Evolutionary conservation across 2,329 filamentous ascomycete genomes (phyloP).

Genomic region (Pyricularia sp.): DNA sequence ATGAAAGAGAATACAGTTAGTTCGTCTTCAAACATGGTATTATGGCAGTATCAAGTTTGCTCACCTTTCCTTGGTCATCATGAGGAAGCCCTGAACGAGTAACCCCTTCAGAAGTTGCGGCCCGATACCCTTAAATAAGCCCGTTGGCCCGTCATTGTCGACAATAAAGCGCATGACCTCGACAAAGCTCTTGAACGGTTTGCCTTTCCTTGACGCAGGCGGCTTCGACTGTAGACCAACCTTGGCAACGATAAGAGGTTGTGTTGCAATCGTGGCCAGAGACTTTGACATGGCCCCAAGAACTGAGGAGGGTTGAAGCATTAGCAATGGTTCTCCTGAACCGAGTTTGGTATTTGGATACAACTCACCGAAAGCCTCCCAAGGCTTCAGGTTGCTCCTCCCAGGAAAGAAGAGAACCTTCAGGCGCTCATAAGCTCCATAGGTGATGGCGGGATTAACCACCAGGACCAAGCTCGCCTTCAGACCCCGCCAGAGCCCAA

Average conservation of each 20-base stretch:
- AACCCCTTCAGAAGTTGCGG: conserved; percentile 90
- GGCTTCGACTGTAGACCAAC: conserved; percentile 91
- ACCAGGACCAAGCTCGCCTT: conserved; percentile 94
- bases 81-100: conserved; percentile 85
- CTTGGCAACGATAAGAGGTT: conserved; percentile 94
- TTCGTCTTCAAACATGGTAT: not conserved
- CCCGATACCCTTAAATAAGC: conserved; percentile 93
- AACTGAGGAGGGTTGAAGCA: conserved; percentile 34
- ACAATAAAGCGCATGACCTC: conserved; percentile 95
- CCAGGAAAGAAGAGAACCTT: conserved; percentile 66
- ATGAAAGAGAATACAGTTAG: not conserved
- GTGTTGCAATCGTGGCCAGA: conserved; percentile 79
- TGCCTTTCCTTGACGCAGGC: conserved; percentile 69
- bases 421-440: conserved; percentile 87
- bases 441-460: conserved; percentile 93
- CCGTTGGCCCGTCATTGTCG: conserved; percentile 66
- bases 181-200: conserved; percentile 82
- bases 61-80: conserved; percentile 98
- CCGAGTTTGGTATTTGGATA: not conserved
- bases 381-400: conserved; percentile 60
- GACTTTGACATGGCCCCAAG: conserved; percentile 89
- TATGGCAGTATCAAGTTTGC: conserved; percentile 13
- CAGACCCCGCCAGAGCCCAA: conserved; percentile 83
- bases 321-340: not conserved
- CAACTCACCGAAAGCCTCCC: conserved; percentile 80